Evolutionary conservation across 2,329 filamentous ascomycete genomes (phyloP).

Genomic region (Thelonectria rubi): DNA sequence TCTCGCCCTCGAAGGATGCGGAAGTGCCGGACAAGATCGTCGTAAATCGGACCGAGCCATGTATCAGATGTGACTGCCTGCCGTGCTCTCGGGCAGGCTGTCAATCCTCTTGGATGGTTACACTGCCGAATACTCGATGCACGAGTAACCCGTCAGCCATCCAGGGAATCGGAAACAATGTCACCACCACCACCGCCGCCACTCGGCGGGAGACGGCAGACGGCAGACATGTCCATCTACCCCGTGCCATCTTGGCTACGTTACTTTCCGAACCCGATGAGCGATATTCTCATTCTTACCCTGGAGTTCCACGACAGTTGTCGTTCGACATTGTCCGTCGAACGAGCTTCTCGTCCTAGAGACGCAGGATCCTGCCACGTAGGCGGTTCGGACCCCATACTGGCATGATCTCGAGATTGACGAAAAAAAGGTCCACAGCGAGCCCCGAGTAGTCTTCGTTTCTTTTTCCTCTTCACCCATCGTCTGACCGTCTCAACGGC

Average conservation of each 20-base stretch:
- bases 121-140: neutral
- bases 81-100: neutral
- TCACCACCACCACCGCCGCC: neutral
- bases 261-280: neutral
- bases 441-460: conserved; percentile 13
- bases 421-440: conserved; percentile 21
- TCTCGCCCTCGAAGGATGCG: neutral
- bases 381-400: conserved; percentile 15
- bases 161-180: neutral
- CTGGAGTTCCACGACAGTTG: conserved; percentile 2
- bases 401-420: conserved; percentile 27
- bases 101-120: conserved; percentile 2
- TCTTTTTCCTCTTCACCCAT: neutral
- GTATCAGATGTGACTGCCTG: neutral
- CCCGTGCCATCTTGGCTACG: neutral
- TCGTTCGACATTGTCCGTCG: conserved; percentile 6
- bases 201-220: neutral
- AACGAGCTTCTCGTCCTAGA: conserved; percentile 9
- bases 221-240: neutral
- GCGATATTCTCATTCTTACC: conserved; percentile 7
- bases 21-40: conserved; percentile 3
- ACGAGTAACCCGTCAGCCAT: neutral
- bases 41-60: conserved; percentile 1
- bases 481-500: conserved; percentile 11
- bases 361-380: conserved; percentile 20